phyloP scores from a whole-genome alignment of 148 eudicot genomes.

The Chenopodium formosanum region DNA sequence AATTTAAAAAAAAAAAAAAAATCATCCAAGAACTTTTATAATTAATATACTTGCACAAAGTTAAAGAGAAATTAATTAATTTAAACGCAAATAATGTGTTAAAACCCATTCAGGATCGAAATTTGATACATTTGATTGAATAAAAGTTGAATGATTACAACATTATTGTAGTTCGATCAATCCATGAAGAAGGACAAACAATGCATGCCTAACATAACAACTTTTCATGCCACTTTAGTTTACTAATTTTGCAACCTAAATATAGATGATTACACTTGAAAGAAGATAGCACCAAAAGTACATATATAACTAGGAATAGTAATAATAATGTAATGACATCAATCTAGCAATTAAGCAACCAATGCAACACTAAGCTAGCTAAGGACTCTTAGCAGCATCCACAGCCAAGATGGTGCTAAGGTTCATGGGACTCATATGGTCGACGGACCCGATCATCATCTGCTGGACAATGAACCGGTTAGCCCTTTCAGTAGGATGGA shows the following conservation, averaged over 20 bases:
- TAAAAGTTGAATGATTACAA: not conserved
- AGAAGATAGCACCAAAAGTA: not conserved
- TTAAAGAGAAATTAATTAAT: too few relatives aligned
- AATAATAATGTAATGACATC: not conserved
- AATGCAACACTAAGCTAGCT: too few relatives aligned
- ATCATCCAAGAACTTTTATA: too few relatives aligned
- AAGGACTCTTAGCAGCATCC: constrained; percentile 22
- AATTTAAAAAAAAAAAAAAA: too few relatives aligned
- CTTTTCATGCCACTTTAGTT: not conserved
- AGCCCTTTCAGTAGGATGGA: constrained; percentile 73
- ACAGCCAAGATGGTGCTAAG: constrained; percentile 65
- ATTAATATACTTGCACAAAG: too few relatives aligned
- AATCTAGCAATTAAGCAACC: not conserved
- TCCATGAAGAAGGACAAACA: not conserved
- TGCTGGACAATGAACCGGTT: constrained; percentile 53
- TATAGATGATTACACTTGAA: constrained; percentile 3
- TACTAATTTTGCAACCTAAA: not conserved
- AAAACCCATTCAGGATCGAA: not conserved
- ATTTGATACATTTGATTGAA: not conserved
- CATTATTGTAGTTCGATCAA: not conserved
- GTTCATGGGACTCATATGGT: constrained; percentile 79
- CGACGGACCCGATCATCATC: constrained; percentile 45
- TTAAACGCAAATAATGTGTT: too few relatives aligned
- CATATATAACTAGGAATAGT: not conserved
- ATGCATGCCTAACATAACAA: not conserved